Base-by-base conservation (phyloP, 2,329 filamentous ascomycete genomes). In the Fusarium palustre region DNA sequence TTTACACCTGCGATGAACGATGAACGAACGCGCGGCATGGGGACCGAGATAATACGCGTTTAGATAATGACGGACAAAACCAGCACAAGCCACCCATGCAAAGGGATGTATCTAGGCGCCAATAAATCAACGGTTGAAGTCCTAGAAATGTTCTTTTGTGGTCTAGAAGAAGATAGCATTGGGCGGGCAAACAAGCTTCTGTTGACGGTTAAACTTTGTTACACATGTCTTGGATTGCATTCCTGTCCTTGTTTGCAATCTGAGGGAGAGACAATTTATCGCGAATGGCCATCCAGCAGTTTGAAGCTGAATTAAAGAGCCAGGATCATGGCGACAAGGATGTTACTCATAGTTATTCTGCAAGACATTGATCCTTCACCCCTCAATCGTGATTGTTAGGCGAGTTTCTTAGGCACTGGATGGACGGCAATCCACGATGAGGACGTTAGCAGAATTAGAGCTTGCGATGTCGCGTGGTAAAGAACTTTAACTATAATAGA, bases 41-140 rank as follows among this genome's bases (percentile, higher is more conserved):
- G 10, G 36, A 38, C 33, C 13, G 47, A 28, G 18, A 36, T 16
- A 34, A 39, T 30, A 52, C 48, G 48, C 48, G 48, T 41, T 52
- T 7, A 36, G 11, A 41, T 41, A 7, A n/a, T 18, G 11, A 13
- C n/a, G 48, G 24, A 30, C 33, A 28, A 20, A 18, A 22, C 13
- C 13, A 39, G 24, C 34, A 52, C 15, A 22, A 38, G 33, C 20
- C 25, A 38, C 24, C 11, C 25, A 12, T 52, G 1, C 5, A 36
- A 39, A 3, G 31, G 24, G 13, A 15, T 16, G 6, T 20, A 20
- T 46, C 30, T 20, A 31, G 8, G n/a, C n/a, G n/a, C 8, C 7
- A 1, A 39, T 36, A 15, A 1, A 39, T 12, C 48, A 38, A 3
- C 6, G 13, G 10, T 47, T 39, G 4, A 52, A 39, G 34, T 41